A percentile compares a stretch with the other conserved stretches of the same genome.
These are phyloP conservation scores for Rhodotorula sp. DNA, from an alignment of 1,284 basidiomycete genomes.

Conservation along the genomic window DNA sequence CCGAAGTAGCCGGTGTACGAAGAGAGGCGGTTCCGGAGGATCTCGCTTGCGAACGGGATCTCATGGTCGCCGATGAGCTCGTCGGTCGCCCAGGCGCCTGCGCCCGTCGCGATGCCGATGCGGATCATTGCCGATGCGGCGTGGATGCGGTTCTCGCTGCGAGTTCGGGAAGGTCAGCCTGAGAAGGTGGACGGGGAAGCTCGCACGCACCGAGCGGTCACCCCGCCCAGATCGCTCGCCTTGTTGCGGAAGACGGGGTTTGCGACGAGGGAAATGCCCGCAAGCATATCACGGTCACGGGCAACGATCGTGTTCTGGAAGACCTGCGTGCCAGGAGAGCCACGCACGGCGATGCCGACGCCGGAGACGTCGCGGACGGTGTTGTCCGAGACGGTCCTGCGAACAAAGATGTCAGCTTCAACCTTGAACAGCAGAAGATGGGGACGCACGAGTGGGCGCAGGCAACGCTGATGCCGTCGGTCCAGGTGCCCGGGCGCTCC, in stretches of 20 bases:
- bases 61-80: conserved; percentile 34
- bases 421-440: background rate
- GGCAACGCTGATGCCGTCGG: conserved; percentile 78
- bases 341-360: conserved; percentile 42
- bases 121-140: conserved; percentile 41
- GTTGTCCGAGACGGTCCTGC: conserved; percentile 70
- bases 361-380: conserved; percentile 69
- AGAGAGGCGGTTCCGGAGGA: conserved; percentile 32
- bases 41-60: conserved; percentile 33
- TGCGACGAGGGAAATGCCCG: conserved; percentile 36
- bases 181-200: background rate
- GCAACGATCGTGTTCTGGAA: conserved; percentile 35
- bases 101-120: conserved; percentile 36
- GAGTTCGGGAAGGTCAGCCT: background rate
- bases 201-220: conserved; percentile 24
- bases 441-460: conserved; percentile 55
- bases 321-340: conserved; percentile 28
- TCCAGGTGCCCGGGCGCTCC: conserved; percentile 58
- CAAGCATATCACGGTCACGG: conserved; percentile 37
- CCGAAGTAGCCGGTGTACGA: conserved; percentile 36
- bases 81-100: conserved; percentile 35
- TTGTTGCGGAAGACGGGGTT: conserved; percentile 18
- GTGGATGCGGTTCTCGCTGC: conserved; percentile 38
- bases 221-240: conserved; percentile 10
- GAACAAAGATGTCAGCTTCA: conserved; percentile 32